Evolutionary conservation across 2,329 filamentous ascomycete genomes (phyloP).

Genomic region (Dendrostoma leiphaemia): DNA sequence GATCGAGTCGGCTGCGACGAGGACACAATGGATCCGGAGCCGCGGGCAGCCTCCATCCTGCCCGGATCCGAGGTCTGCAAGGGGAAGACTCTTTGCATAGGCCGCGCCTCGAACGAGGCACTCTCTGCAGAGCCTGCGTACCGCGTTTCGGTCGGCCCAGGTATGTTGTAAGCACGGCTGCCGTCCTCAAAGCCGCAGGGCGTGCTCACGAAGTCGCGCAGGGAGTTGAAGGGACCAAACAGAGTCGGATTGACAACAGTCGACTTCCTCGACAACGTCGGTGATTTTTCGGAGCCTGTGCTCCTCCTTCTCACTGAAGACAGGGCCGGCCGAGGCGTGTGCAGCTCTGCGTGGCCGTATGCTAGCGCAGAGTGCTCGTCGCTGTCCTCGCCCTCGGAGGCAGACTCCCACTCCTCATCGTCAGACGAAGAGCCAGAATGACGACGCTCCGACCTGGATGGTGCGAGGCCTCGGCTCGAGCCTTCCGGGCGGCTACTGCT

Average conservation of each 20-base stretch:
- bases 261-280: conserved; percentile 34
- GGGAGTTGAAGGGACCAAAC: conserved; percentile 61
- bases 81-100: conserved; percentile 65
- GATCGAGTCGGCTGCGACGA: conserved; percentile 19
- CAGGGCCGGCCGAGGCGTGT: conserved; percentile 26
- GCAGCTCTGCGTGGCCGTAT: conserved; percentile 38
- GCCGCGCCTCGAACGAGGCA: conserved; percentile 32
- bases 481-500: conserved; percentile 31
- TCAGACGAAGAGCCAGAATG: conserved; percentile 35
- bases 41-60: conserved; percentile 56
- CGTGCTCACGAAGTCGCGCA: conserved; percentile 52
- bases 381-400: conserved; percentile 48
- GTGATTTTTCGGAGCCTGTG: not conserved
- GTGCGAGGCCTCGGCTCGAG: conserved; percentile 34
- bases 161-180: conserved; percentile 22
- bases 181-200: conserved; percentile 54
- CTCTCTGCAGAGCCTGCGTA: conserved; percentile 31
- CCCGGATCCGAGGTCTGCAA: conserved; percentile 64
- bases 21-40: conserved; percentile 41
- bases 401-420: conserved; percentile 58
- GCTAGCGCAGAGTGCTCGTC: conserved; percentile 40
- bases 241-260: conserved; percentile 56
- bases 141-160: conserved; percentile 21
- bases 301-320: conserved; percentile 5
- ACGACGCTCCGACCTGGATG: conserved; percentile 35